Evolutionary conservation across 73 alveolate genomes (phyloP).

Genomic region (Tetrahymena borealis): DNA sequence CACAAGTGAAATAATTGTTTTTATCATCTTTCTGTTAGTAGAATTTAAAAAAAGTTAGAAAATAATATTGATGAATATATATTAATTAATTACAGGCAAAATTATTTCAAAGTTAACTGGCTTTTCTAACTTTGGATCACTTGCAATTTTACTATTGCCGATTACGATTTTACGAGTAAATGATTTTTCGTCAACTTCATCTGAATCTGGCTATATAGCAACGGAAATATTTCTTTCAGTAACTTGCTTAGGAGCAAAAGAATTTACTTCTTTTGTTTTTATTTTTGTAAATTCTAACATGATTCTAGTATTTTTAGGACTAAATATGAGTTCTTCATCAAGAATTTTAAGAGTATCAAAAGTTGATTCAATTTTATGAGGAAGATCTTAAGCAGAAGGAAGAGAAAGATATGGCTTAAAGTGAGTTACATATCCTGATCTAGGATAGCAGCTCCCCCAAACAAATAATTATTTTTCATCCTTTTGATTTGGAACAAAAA

Average conservation of each 20-base stretch:
- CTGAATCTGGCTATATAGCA: neutral
- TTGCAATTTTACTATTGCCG: conserved; percentile 80
- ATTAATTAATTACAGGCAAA: conserved; percentile 55
- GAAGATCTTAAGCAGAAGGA: conserved; percentile 47
- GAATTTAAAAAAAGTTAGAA: neutral
- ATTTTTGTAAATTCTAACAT: conserved; percentile 61
- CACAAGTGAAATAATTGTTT: conserved; percentile 82
- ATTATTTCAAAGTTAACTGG: conserved; percentile 85
- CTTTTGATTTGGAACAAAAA: conserved; percentile 90
- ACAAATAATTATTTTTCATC: conserved; percentile 75
- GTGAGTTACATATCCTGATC: conserved; percentile 81
- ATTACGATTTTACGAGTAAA: conserved; percentile 61
- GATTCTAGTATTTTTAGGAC: conserved; percentile 50
- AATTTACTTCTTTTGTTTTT: conserved; percentile 43
- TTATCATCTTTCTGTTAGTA: conserved; percentile 70
- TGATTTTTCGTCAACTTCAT: neutral
- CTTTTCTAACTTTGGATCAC: conserved; percentile 85
- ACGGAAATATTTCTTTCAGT: conserved; percentile 53
- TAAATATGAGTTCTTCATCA: conserved; percentile 38
- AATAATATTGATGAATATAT: neutral
- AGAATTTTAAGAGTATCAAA: conserved; percentile 42
- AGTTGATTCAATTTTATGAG: conserved; percentile 58
- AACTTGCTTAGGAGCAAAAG: conserved; percentile 25
- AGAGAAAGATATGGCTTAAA: conserved; percentile 73
- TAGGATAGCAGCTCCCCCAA: conserved; percentile 85